Base-by-base conservation (phyloP, 1,284 basidiomycete genomes). In the Xerocomus cyaneibrunnescens region DNA sequence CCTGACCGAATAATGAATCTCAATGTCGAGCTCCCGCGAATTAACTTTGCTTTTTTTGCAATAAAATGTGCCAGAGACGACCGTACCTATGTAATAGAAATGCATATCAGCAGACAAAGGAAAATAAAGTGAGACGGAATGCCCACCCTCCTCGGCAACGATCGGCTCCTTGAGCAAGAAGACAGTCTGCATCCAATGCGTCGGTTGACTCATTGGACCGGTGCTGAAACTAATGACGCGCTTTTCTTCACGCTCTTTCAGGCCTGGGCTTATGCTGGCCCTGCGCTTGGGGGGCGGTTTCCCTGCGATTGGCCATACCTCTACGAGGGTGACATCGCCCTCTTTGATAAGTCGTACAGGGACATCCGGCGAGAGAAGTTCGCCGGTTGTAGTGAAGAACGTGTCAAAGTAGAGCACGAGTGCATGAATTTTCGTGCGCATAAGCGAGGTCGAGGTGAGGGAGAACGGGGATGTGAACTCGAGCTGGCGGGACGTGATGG, bases 181-280 rank as follows among this genome's bases (percentile, higher is more conserved):
- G 12, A 94, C 65, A 0, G 95, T 95, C 68, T 99, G 96, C 69
- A 96, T 96, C 96, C 96, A 99, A 69, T 99, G 96, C n/a, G 96
- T 99, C 21, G 90, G 85, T 43, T 85, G 83, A 56, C 90, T 92
- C 61, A 73, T 72, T 5, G 96, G 94, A 1, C 94, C 92, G 0
- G 96, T 99, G 57, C 93, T 96, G 70, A 98, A 98, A 67, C 89
- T 91, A 8, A 84, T 84, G 28, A 85, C 73, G 16, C 75, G 74
- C 40, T 80, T 80, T 28, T 77, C 76, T 52, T 74, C 74, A 49
- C 71, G 62, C 56, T 74, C 65, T 56, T 66, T 71, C 16, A 63
- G 41, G 6, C 55, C 60, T 8, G 59, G 55, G 23, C 67, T 56
- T 3, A 67, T 43, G 56, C 80, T 82, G 14, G 73, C 72, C 31